Base-by-base conservation (phyloP, 805 yeast genomes). In the Kazachstania psychrophila region DNA sequence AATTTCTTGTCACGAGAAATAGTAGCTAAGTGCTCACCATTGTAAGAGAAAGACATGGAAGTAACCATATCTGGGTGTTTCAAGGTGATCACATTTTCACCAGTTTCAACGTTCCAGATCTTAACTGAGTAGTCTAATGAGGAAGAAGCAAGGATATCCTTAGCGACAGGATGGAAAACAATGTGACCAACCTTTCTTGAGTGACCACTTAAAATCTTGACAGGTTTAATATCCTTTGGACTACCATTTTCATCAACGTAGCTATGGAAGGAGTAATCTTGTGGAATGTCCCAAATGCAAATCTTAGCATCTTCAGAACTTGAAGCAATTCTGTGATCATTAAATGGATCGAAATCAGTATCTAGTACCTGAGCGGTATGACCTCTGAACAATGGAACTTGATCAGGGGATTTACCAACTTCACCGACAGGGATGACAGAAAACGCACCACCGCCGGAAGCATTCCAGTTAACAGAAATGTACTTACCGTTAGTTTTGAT, bases 401-500 rank as follows among this genome's bases (percentile, higher is more conserved):
- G 75, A 49, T 92, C 99, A 4, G 96, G 96, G 6, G 88, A 78
- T 56, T 88, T 92, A 8, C 98, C 97, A 14, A 75, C 79, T 59
- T 89, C 96, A 7, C 59, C 57, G 18, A 85, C 65, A 2, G 98
- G 98, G 42, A 92, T 77, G 10, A 94, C 83, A 1, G 95, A 96
- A 66, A 92, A 88, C 0, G 97, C 94, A 36, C 99, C 99, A 44
- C 97, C 97, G 28, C 97, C 97, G 9, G 94, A 80, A 23, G 96
- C 70, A 41, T 84, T 86, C 95, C 96, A 87, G 58, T 85, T 87
- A 46, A 87, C 80, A 1, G 95, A 71, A 28, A 92, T 61, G 52
- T 75, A 92, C 58, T 81, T 79, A 26, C 96, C 89, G 58, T 92
- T 92, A 45, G 83, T 74, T 61, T 86, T 77, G 47, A 92, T 72